Percentiles rank a stretch among this genome's conserved stretches.
Evolutionary conservation across 148 eudicot species (phyloP).

Genomic region (Rhododendron simsii): DNA sequence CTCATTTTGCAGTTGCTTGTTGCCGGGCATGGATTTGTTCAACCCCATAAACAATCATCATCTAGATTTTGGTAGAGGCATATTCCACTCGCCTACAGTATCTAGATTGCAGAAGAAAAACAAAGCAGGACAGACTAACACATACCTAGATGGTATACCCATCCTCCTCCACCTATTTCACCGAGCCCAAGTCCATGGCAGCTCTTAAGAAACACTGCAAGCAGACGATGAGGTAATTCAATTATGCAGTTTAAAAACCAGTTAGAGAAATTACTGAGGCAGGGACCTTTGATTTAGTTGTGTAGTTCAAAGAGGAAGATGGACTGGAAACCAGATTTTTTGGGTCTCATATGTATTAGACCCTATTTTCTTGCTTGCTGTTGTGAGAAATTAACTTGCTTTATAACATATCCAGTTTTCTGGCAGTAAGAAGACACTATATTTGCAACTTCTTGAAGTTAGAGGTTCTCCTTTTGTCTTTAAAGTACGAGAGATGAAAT

Average conservation of each 20-base stretch:
- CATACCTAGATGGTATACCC: slow-evolving; percentile 77
- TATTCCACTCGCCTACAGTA: slow-evolving; percentile 74
- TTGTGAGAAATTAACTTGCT: not conserved
- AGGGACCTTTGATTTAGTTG: not conserved
- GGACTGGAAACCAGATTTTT: not conserved
- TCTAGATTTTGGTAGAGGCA: slow-evolving; percentile 54
- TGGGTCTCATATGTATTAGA: not conserved
- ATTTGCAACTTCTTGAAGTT: not conserved
- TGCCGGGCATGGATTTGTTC: not conserved
- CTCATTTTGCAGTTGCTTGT: slow-evolving; percentile 8
- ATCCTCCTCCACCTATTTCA: slow-evolving; percentile 83
- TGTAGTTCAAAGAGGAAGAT: not conserved
- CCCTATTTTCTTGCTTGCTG: not conserved
- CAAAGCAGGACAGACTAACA: slow-evolving; percentile 84
- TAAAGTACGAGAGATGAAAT: not conserved
- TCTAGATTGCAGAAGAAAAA: slow-evolving; percentile 53
- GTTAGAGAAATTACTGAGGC: slow-evolving; percentile 55
- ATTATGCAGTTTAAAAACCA: slow-evolving; percentile 59
- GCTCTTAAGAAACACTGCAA: slow-evolving; percentile 42
- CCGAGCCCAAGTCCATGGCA: slow-evolving; percentile 70
- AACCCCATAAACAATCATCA: not conserved
- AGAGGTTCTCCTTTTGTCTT: not conserved
- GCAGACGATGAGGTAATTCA: slow-evolving; percentile 69
- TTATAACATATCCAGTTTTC: not conserved
- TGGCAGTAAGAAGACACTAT: not conserved